Conservation (phyloP, 495 filamentous ascomycete genomes). For the Penicillium cosmopolitanum region DNA sequence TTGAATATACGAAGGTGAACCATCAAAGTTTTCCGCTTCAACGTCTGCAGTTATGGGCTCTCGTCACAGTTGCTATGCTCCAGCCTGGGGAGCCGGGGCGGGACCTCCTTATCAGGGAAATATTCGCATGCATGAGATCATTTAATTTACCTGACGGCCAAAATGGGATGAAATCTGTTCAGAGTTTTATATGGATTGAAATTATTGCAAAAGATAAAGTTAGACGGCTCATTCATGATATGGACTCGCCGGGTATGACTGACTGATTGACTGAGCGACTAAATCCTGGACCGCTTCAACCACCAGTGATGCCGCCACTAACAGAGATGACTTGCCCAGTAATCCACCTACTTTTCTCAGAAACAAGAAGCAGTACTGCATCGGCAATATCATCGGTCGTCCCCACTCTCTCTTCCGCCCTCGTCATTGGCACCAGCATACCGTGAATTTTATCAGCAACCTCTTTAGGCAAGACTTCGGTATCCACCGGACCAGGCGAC, state of each 20-base stretch:
- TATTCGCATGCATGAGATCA: background rate
- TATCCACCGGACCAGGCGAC: constrained; percentile 42
- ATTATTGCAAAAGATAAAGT: background rate
- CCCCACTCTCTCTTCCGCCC: constrained; percentile 34
- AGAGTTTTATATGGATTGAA: background rate
- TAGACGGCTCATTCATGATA: background rate
- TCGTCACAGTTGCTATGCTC: background rate
- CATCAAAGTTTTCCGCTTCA: background rate
- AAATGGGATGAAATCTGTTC: background rate
- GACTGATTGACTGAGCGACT: no score
- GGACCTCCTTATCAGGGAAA: background rate
- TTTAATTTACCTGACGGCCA: background rate
- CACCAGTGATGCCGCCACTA: constrained; percentile 43
- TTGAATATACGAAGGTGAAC: background rate
- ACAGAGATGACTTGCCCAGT: constrained; percentile 52
- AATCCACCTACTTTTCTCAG: constrained; percentile 54
- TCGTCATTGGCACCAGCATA: constrained; percentile 23
- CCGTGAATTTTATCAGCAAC: constrained; percentile 27
- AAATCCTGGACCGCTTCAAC: background rate
- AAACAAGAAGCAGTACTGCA: constrained; percentile 47
- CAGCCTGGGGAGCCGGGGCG: background rate
- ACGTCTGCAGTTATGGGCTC: background rate
- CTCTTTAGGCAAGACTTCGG: constrained; percentile 34
- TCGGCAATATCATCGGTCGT: constrained; percentile 50
- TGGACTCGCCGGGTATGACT: background rate